Conservation (phyloP, 257 asterid genomes). For the Misopates orontium region DNA sequence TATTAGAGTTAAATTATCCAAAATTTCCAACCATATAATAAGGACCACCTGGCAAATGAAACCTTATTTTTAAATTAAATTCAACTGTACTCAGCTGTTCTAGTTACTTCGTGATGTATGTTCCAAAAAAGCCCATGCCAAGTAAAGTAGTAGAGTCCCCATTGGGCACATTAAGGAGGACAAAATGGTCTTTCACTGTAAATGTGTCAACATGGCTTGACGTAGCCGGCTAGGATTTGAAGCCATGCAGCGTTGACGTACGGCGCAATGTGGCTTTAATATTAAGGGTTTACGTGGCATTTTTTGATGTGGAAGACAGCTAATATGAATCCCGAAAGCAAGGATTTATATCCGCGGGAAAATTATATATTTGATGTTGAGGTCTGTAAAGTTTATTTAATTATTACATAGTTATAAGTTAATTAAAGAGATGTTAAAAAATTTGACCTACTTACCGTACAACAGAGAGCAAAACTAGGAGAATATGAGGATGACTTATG, state of each 20-base stretch:
- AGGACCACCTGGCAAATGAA: conserved; percentile 33
- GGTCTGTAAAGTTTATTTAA: not conserved
- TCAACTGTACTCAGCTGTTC: not conserved
- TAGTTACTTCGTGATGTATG: not conserved
- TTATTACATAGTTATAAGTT: too few relatives aligned
- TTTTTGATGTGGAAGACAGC: conserved; percentile 41
- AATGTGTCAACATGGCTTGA: conserved; percentile 31
- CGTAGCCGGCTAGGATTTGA: conserved; percentile 37
- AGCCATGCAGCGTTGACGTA: conserved; percentile 36
- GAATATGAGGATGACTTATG: too few relatives aligned
- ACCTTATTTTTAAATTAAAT: not conserved
- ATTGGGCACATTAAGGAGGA: not conserved
- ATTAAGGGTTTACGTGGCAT: conserved; percentile 38
- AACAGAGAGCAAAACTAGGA: too few relatives aligned
- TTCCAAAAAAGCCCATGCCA: conserved; percentile 9
- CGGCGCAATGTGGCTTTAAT: not conserved
- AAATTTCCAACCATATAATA: conserved; percentile 24
- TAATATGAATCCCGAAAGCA: conserved; percentile 44
- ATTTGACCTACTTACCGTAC: too few relatives aligned
- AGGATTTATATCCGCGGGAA: conserved; percentile 27
- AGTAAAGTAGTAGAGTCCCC: not conserved
- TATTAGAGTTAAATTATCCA: conserved; percentile 18
- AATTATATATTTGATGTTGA: conserved; percentile 31
- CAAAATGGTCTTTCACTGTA: conserved; percentile 16
- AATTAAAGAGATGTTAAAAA: too few relatives aligned